Base-by-base conservation (phyloP, 768 basidiomycete genomes). In the Daedalea quercina region DNA sequence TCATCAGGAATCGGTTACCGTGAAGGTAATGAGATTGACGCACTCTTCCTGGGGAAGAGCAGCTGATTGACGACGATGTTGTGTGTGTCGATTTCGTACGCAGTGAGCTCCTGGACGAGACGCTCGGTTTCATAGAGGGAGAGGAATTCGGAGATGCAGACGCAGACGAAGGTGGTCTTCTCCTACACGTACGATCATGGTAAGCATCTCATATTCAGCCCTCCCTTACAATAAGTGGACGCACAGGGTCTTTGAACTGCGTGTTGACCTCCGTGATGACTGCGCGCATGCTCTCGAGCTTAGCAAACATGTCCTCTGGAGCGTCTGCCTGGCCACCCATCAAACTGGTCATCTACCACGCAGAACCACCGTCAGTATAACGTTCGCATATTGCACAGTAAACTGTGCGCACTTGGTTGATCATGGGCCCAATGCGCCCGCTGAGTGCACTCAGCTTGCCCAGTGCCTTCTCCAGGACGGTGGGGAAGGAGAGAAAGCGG, bases 31-130 rank as follows among this genome's bases (percentile, higher is more conserved):
- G 22, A 40, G 28, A n/a, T 3, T n/a, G 13, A 73, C 86, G 55
- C 64, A 93, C 94, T 80, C 65, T 83, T 75, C 75, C 88, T 92
- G 15, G 96, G 95, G 77, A 92, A 98, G 33, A 99, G 73, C 3
- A 99, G 74, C 70, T 99, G 96, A 65, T 99, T 99, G 51, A 98
- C 94, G 52, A 98, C 92, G 63, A 99, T 98, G 67, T 95, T 94
- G 70, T 99, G 96, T 46, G 94, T 96, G 69, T 98, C 94, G 66
- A 97, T 97, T 66, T 93, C 92, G 65, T 92, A 92, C 43, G 82
- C 75, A n/a, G 89, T 91, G 43, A 96, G 74, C 67, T 97, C 94
- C 69, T 99, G 96, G 26, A 99, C 91, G 23, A 99, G 79, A 25
- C 96, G 89, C 69, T 99, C 96, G 24, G 96, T 99, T 75, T 99